Base-by-base conservation (phyloP, 164 flowering plant genomes). In the Aristolochia californica region DNA sequence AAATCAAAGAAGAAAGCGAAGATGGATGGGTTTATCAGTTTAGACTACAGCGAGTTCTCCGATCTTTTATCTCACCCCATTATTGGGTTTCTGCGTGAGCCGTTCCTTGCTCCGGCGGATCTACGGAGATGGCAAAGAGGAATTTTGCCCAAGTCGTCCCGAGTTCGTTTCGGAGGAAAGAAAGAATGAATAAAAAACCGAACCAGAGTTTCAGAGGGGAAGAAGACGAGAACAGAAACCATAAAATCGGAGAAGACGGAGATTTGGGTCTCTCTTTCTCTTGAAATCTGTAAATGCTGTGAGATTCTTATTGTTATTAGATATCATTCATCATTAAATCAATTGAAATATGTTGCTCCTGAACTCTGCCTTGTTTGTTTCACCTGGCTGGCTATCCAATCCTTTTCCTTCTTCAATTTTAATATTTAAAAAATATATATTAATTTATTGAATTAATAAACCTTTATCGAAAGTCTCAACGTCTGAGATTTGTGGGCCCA, bases 91-190 rank as follows among this genome's bases (percentile, higher is more conserved):
- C 27, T 59, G 21, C 44, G 56, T 30, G 52, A 34, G 45, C 45
- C 8, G 61, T 60, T 55, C 40, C 40, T 47, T 13, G 60, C 70
- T 72, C 78, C 78, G 77, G 70, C 65, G 73, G 68, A 63, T 54
- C 53, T 48, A 23, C 45, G 84, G 84, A 71, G 83, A 79, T 76
- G 87, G 83, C 81, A 59, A 28, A 58, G 40, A 67, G 61, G 45
- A 66, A 64, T 58, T 63, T 53, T 70, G 68, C 59, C 83, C 78
- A 77, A 74, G 88, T 83, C 82, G 77, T 83, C 88, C 88, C 83
- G 77, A 66, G 78, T 76, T 78, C 74, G 69, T 65, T 70, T 64
- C 68, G 78, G 79, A 73, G 71, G 61, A 66, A 66, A 14, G 49
- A 56, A 2, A 21, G 34, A 45, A 23, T 5, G 24, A 50, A 23